Evolutionary conservation across 1,284 basidiomycete species (phyloP).

Genomic region (Neonothopanus nambi): DNA sequence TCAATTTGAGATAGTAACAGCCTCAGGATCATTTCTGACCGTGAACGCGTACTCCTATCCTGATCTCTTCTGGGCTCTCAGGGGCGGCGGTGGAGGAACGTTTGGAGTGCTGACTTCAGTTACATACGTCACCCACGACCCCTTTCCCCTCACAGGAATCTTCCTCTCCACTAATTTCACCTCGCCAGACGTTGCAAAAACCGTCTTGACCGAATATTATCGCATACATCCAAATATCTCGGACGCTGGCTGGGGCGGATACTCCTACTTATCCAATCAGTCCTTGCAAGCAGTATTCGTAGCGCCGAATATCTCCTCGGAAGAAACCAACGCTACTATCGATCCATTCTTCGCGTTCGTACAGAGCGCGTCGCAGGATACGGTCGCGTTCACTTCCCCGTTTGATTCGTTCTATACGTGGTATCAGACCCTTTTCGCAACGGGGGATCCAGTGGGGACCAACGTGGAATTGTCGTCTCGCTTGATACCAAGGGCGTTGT

Average conservation of each 20-base stretch:
- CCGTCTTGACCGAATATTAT: conserved; percentile 27
- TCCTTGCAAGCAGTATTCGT: conserved; percentile 24
- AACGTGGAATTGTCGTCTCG: conserved; percentile 35
- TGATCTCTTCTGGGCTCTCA: conserved; percentile 47
- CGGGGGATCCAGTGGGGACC: conserved; percentile 22
- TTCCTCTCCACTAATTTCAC: conserved; percentile 27
- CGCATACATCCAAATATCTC: conserved; percentile 26
- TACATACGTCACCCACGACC: conserved; percentile 39
- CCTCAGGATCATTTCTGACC: conserved; percentile 34
- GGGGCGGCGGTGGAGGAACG: conserved; percentile 45
- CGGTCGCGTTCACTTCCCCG: conserved; percentile 19
- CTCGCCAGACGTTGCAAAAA: conserved; percentile 19
- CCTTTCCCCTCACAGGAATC: conserved; percentile 27
- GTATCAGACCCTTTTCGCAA: conserved; percentile 20
- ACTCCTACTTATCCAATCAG: conserved; percentile 17
- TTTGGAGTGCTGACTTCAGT: conserved; percentile 42
- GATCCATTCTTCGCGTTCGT: conserved; percentile 31
- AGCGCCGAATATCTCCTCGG: conserved; percentile 34
- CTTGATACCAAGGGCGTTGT: conserved; percentile 35
- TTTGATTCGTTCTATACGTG: conserved; percentile 9
- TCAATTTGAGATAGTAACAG: conserved; percentile 38
- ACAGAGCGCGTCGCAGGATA: conserved; percentile 11
- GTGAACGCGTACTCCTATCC: conserved; percentile 37
- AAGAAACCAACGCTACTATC: conserved; percentile 31
- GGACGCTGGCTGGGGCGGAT: conserved; percentile 30